Percentiles rank a stretch among this genome's conserved stretches.
phyloP scores from a whole-genome alignment of 2,329 filamentous ascomycete genomes.

The Ceratocystiopsis brevicomis region DNA sequence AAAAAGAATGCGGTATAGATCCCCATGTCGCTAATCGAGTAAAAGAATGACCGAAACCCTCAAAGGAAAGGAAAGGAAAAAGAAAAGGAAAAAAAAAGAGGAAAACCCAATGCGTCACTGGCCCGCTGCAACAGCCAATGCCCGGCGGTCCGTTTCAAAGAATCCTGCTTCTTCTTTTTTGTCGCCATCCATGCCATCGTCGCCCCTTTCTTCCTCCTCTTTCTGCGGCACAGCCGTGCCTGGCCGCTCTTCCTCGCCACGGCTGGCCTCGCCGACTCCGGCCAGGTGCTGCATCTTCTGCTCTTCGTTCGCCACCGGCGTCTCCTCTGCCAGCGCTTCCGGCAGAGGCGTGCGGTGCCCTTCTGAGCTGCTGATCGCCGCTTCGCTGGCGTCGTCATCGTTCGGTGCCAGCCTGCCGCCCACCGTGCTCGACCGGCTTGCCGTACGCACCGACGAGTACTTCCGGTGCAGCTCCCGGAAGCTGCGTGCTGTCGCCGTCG shows the following conservation, averaged over 20 bases:
- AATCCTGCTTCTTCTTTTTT: slow-evolving; percentile 1
- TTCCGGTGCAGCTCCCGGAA: slow-evolving; percentile 43
- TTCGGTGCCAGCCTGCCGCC: slow-evolving; percentile 15
- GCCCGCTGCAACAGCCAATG: not conserved
- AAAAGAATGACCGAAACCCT: not conserved
- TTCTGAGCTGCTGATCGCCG: slow-evolving; percentile 40
- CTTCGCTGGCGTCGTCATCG: slow-evolving; percentile 41
- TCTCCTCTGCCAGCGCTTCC: slow-evolving; percentile 20
- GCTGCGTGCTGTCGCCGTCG: slow-evolving; percentile 47
- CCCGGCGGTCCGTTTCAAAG: not conserved
- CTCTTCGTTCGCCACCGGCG: slow-evolving; percentile 13
- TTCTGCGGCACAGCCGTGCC: not conserved
- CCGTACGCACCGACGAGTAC: slow-evolving; percentile 33
- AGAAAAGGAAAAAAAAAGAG: not conserved
- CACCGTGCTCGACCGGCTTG: slow-evolving; percentile 14
- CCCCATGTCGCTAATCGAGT: not conserved
- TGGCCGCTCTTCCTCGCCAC: not conserved
- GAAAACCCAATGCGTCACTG: not conserved
- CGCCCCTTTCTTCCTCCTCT: slow-evolving; percentile 13
- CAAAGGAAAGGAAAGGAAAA: too few relatives aligned
- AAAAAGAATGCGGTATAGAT: not conserved
- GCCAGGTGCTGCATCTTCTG: slow-evolving; percentile 8
- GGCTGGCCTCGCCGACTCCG: slow-evolving; percentile 5
- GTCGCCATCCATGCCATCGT: slow-evolving; percentile 7
- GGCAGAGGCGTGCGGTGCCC: slow-evolving; percentile 36